Conservation (phyloP, 2,329 filamentous ascomycete genomes). For the Blastomyces emzantsi region DNA sequence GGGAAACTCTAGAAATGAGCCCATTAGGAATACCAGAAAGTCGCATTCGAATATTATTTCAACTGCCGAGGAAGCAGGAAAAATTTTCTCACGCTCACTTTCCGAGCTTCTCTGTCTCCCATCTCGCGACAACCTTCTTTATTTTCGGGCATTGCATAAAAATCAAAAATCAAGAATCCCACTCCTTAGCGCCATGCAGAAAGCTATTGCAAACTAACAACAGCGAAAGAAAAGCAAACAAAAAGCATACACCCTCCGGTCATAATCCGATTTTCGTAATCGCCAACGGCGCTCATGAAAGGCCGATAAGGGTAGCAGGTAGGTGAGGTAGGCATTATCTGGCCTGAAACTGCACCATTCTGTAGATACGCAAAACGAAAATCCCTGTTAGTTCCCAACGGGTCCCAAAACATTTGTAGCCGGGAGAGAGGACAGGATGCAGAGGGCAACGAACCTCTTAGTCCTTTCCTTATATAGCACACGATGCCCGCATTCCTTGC, state of each 20-base stretch:
- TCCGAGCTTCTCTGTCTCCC: neutral
- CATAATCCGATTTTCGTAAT: neutral
- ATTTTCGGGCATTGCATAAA: neutral
- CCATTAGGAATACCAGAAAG: neutral
- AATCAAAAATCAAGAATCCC: constrained; percentile 17
- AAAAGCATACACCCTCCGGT: neutral
- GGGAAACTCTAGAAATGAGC: neutral
- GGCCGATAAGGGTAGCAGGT: neutral
- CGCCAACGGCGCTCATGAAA: neutral
- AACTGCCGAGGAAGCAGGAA: neutral
- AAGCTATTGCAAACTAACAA: constrained; percentile 7
- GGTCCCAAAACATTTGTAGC: neutral
- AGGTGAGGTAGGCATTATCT: constrained; percentile 45
- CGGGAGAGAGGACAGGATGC: constrained; percentile 6
- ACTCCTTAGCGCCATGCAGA: constrained; percentile 17
- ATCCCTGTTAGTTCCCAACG: neutral
- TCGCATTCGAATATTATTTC: too few relatives aligned
- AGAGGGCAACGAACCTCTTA: constrained; percentile 62
- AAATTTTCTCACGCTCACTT: neutral
- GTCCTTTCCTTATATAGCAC: constrained; percentile 97
- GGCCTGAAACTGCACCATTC: constrained; percentile 98
- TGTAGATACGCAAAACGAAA: constrained; percentile 30
- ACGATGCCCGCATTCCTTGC: constrained; percentile 87
- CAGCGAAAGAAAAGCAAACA: neutral
- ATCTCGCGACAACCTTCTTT: neutral